These are phyloP conservation scores for Akebia trifoliata DNA, from an alignment of 164 flowering plant genomes.

Conservation along the genomic window DNA sequence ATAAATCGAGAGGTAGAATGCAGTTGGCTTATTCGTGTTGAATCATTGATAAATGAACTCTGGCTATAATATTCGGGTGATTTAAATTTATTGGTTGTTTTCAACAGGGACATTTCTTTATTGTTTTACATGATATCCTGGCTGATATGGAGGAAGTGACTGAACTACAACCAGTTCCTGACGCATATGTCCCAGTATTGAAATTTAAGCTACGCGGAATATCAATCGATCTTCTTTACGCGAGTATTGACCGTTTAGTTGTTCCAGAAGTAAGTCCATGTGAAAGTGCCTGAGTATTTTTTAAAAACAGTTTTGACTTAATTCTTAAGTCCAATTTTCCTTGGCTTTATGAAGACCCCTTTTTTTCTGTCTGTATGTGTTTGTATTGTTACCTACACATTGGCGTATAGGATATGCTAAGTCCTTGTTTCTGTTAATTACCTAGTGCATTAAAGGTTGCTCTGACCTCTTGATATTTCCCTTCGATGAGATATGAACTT, in stretches of 20 bases:
- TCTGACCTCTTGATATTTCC: no score
- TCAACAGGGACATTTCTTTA: constrained; percentile 74
- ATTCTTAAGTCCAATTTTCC: no score
- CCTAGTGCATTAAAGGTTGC: no score
- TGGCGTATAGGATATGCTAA: no score
- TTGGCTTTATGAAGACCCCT: no score
- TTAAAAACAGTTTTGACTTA: no score
- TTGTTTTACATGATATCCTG: constrained; percentile 60
- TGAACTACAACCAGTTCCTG: constrained; percentile 89
- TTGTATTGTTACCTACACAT: no score
- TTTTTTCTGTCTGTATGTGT: no score
- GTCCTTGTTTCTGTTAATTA: no score
- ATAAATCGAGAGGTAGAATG: constrained; percentile 70
- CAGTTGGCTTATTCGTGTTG: neutral
- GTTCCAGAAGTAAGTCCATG: constrained; percentile 72
- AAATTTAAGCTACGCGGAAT: constrained; percentile 83
- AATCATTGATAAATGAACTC: neutral
- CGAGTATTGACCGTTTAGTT: constrained; percentile 71
- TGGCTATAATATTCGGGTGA: neutral
- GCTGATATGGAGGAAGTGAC: constrained; percentile 73
- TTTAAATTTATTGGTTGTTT: constrained; percentile 1
- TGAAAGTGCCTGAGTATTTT: neutral
- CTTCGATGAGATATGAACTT: no score
- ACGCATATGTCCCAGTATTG: constrained; percentile 99
- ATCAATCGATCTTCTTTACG: constrained; percentile 93